These are phyloP conservation scores for Erysiphe neolycopersici DNA, from an alignment of 2,329 filamentous ascomycete species.

Conservation along the genomic window DNA sequence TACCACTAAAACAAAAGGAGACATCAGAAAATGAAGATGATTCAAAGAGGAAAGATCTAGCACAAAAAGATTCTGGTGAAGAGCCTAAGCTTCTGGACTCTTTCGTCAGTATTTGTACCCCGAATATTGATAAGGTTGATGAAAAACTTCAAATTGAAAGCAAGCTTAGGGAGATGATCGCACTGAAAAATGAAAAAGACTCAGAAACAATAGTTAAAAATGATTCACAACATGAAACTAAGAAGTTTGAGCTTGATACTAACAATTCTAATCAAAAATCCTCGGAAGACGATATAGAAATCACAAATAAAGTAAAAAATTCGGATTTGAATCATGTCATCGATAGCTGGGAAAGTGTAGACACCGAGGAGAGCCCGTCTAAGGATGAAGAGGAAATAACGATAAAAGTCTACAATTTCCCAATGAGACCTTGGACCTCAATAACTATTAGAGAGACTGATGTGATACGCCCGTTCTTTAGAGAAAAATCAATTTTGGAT, in stretches of 20 bases:
- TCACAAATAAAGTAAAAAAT: conserved; percentile 19
- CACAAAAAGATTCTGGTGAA: neutral
- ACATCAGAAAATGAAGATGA: neutral
- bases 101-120: conserved; percentile 25
- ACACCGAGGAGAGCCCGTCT: conserved; percentile 36
- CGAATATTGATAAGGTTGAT: conserved; percentile 17
- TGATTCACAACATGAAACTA: conserved; percentile 23
- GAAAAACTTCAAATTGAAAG: conserved; percentile 21
- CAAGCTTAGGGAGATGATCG: conserved; percentile 22
- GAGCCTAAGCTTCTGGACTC: neutral
- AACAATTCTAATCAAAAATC: conserved; percentile 20
- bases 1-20: conserved; percentile 15
- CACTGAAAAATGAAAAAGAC: conserved; percentile 25
- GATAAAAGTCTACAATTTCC: conserved; percentile 79
- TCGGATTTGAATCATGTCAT: conserved; percentile 29
- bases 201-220: conserved; percentile 21
- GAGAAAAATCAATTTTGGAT: conserved; percentile 61
- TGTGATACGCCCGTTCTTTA: conserved; percentile 34
- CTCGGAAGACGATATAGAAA: neutral
- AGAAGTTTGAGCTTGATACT: conserved; percentile 26
- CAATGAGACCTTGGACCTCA: conserved; percentile 85
- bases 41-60: neutral
- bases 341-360: conserved; percentile 83
- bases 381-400: conserved; percentile 38
- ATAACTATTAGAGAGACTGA: conserved; percentile 42